Conservation (phyloP, 805 yeast species). For the Metschnikowia kofuensis region DNA sequence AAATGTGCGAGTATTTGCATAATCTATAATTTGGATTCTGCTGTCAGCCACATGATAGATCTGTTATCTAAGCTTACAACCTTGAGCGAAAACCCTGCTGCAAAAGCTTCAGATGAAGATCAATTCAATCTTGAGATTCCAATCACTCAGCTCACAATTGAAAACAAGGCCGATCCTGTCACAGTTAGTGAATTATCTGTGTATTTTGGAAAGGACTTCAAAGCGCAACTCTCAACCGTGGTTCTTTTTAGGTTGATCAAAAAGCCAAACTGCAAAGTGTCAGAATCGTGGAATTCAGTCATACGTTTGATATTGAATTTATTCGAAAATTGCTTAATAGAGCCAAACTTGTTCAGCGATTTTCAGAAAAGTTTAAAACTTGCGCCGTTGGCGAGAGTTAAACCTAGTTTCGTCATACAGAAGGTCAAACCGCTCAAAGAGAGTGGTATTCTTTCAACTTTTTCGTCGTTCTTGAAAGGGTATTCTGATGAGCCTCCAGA, state of each 20-base stretch:
- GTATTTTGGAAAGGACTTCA: conserved; percentile 83
- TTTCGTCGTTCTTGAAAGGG: conserved; percentile 89
- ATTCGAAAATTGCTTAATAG: conserved; percentile 68
- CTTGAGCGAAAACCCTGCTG: conserved; percentile 43
- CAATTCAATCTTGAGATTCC: conserved; percentile 34
- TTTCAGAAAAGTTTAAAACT: conserved; percentile 59
- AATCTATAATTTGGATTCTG: conserved; percentile 51
- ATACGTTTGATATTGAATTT: conserved; percentile 59
- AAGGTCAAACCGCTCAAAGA: conserved; percentile 66
- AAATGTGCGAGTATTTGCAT: conserved; percentile 78
- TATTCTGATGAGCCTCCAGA: conserved; percentile 82
- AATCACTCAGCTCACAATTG: conserved; percentile 39
- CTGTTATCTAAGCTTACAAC: conserved; percentile 68
- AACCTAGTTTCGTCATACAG: conserved; percentile 64
- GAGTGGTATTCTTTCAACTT: conserved; percentile 79
- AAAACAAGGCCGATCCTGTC: conserved; percentile 53
- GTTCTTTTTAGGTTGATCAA: conserved; percentile 77
- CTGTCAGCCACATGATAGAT: conserved; percentile 66
- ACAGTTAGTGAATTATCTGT: conserved; percentile 81
- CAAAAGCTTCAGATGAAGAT: conserved; percentile 13
- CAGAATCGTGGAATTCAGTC: conserved; percentile 60
- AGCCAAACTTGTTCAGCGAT: conserved; percentile 58
- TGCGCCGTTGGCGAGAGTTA: conserved; percentile 54
- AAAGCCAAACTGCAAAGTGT: conserved; percentile 49
- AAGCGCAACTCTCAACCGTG: conserved; percentile 86